Evolutionary conservation across 2,329 filamentous ascomycete genomes (phyloP).

Genomic region (Thielaviopsis euricoi): DNA sequence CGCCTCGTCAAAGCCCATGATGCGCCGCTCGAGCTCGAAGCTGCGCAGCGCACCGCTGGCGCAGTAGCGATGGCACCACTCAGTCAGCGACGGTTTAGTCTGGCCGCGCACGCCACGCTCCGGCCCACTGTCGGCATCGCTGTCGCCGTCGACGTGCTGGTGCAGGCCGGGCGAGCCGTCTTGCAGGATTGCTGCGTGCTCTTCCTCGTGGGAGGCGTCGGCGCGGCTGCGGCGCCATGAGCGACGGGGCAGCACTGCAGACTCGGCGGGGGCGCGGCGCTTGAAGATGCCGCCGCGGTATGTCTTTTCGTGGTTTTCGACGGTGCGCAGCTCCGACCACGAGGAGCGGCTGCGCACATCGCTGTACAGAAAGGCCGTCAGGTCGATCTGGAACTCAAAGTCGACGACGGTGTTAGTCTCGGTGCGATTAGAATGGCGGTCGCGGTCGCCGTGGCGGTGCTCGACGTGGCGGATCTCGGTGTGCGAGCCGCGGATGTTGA

Average conservation of each 20-base stretch:
- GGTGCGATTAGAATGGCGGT: conserved; percentile 23
- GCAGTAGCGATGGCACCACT: conserved; percentile 57
- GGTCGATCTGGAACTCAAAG: conserved; percentile 41
- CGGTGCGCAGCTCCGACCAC: conserved; percentile 31
- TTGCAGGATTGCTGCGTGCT: neutral
- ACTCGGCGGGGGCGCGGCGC: conserved; percentile 1
- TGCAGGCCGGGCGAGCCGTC: neutral
- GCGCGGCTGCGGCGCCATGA: conserved; percentile 12
- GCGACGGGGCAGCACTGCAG: conserved; percentile 6
- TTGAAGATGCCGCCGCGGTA: conserved; percentile 47
- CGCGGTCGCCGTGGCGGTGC: neutral
- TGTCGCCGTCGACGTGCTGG: neutral
- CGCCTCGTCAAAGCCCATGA: conserved; percentile 45
- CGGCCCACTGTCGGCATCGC: conserved; percentile 18
- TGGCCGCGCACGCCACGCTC: conserved; percentile 21
- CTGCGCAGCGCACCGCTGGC: conserved; percentile 41
- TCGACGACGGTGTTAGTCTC: conserved; percentile 33
- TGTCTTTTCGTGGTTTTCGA: conserved; percentile 41
- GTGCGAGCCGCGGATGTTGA: conserved; percentile 38
- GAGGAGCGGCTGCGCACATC: conserved; percentile 24
- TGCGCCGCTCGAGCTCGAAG: conserved; percentile 32
- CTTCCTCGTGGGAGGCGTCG: conserved; percentile 19
- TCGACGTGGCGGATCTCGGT: conserved; percentile 19
- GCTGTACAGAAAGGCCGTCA: conserved; percentile 40
- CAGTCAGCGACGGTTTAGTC: conserved; percentile 15